Evolutionary conservation across 2,329 filamentous ascomycete species (phyloP).

Genomic region (Penicillium decumbens): DNA sequence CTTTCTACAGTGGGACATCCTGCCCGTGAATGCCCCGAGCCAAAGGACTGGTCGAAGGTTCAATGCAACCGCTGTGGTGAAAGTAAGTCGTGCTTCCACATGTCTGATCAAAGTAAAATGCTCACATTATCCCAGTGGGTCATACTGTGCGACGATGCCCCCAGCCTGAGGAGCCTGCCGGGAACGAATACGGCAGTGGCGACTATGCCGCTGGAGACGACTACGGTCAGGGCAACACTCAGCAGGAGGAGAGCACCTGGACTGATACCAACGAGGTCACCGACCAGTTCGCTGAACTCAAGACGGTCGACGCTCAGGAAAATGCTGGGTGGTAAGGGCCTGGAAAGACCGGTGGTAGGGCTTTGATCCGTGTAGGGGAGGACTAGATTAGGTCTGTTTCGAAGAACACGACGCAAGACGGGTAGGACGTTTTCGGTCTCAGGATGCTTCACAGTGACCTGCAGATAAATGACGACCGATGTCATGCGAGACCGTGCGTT

Average conservation of each 20-base stretch:
- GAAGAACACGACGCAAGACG: not conserved
- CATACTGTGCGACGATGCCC: conserved; percentile 41
- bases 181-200: not conserved
- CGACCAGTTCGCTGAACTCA: not conserved
- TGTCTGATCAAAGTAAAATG: not conserved
- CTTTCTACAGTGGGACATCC: conserved; percentile 37
- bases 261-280: not conserved
- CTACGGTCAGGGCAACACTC: not conserved
- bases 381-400: not conserved
- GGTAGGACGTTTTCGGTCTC: not conserved
- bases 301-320: not conserved
- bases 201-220: not conserved
- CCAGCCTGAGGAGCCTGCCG: conserved; percentile 21
- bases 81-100: conserved; percentile 29
- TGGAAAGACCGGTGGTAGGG: not conserved
- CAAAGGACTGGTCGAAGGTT: conserved; percentile 43
- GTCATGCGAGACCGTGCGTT: not conserved
- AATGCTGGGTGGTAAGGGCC: not conserved
- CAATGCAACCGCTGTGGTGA: conserved; percentile 45
- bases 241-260: not conserved
- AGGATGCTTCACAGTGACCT: not conserved
- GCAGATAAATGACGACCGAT: not conserved
- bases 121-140: conserved; percentile 34
- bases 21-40: conserved; percentile 42
- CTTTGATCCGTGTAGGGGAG: conserved; percentile 7